Evolutionary conservation across 2,329 filamentous ascomycete species (phyloP).

Genomic region (Colletotrichum musae): DNA sequence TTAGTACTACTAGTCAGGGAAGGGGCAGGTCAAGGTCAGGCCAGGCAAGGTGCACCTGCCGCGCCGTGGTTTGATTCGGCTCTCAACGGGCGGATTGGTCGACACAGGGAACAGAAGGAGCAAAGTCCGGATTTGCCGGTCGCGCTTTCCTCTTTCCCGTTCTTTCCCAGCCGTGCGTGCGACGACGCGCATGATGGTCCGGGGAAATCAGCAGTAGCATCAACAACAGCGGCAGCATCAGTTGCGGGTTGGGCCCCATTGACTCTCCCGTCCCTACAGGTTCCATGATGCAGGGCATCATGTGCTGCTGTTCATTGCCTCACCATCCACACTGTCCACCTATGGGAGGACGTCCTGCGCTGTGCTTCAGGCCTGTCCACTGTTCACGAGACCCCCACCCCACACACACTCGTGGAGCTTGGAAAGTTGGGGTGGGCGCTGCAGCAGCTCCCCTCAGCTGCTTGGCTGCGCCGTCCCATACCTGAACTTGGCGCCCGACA

Average conservation of each 20-base stretch:
- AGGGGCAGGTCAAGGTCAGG: conserved; percentile 8
- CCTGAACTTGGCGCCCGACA: conserved; percentile 29
- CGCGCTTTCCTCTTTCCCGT: too few relatives aligned
- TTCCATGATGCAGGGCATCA: conserved; percentile 13
- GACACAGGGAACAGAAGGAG: conserved; percentile 3
- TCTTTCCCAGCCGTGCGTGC: neutral
- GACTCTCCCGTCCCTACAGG: neutral
- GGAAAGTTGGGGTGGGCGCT: conserved; percentile 19
- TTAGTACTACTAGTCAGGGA: too few relatives aligned
- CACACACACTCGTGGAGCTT: conserved; percentile 27
- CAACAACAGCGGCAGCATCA: neutral
- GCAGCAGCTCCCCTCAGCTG: conserved; percentile 31
- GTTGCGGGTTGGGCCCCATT: conserved; percentile 14
- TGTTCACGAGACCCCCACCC: conserved; percentile 33
- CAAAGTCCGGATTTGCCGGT: neutral
- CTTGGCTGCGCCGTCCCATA: conserved; percentile 35
- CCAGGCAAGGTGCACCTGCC: neutral
- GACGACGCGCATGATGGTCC: too few relatives aligned
- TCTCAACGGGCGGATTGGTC: neutral
- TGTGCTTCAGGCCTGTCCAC: conserved; percentile 7
- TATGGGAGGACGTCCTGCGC: conserved; percentile 6
- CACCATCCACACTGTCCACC: conserved; percentile 3
- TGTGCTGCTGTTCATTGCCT: conserved; percentile 25
- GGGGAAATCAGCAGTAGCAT: conserved; percentile 6
- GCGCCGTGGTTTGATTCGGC: conserved; percentile 3